Evolutionary conservation across 2,329 filamentous ascomycete genomes (phyloP), one percentile per base, ranked within the genome.

Genomic region (Sporothrix phasma): DNA sequence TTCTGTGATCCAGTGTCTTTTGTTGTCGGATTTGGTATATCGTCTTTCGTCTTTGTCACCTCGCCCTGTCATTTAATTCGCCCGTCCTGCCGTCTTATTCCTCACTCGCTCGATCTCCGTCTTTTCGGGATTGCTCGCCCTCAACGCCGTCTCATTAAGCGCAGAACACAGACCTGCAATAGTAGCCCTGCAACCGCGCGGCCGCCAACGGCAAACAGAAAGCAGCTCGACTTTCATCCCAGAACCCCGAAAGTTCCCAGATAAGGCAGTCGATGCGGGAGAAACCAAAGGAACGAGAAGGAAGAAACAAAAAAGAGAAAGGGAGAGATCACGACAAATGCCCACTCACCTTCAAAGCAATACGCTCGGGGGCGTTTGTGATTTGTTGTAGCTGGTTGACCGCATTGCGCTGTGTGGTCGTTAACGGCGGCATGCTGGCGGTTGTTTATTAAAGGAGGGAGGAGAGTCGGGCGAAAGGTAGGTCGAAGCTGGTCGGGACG

Each of bases 321-420:
- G 11, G 15, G 17, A n/a, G n/a, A n/a, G n/a, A n/a, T n/a, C n/a
- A n/a, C n/a, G n/a, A n/a, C 17, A 31, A 2, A 49, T 43, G n/a
- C 39, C 17, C 13, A 70, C 78, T 68, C 76, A 81, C 80, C 72
- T 76, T 75, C 64, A 74, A 72, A 41, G 80, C 79, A 39, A 72
- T 74, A 66, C 77, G 76, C 61, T 80, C 79, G 17, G 73, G 71
- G 17, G 76, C 74, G 39, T 78, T 78, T 11, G 80, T 81, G 54
- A 77, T 69, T 59, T 72, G 67, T 59, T 76, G 70, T 67, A 82
- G 81, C 70, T 80, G 74, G 59, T 70, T 67, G 66, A 76, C 71
- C 68, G 77, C 65, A 46, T 72, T 70, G 73, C 76, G 79, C 69
- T 80, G 75, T 31, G 66, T 49, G 41, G 61, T 64, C 11, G 68